Evolutionary conservation across 2,329 filamentous ascomycete species (phyloP).

Genomic region (Phoma sp.): DNA sequence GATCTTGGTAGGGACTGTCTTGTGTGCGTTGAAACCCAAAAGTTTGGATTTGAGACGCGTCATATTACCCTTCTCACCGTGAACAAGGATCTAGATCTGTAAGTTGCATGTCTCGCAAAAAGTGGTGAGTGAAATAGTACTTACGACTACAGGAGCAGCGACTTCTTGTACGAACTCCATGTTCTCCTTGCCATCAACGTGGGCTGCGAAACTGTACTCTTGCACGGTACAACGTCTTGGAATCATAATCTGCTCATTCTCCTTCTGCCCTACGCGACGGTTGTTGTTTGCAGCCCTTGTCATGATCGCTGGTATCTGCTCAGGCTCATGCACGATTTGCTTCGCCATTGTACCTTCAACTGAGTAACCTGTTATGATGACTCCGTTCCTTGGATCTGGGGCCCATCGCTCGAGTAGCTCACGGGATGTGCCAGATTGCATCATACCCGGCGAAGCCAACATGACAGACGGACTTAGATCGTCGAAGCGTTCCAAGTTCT

Average conservation of each 20-base stretch:
- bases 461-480: slow-evolving; percentile 96
- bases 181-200: slow-evolving; percentile 95
- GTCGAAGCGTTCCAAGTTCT: slow-evolving; percentile 93
- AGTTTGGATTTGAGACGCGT: slow-evolving; percentile 95
- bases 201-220: slow-evolving; percentile 93
- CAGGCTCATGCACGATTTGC: slow-evolving; percentile 91
- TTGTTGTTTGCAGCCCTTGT: slow-evolving; percentile 58
- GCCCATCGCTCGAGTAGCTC: slow-evolving; percentile 95
- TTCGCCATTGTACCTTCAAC: slow-evolving; percentile 99
- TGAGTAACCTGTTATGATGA: slow-evolving; percentile 97
- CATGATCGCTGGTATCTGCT: slow-evolving; percentile 94
- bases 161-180: slow-evolving; percentile 97
- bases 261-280: slow-evolving; percentile 67
- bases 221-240: slow-evolving; percentile 90
- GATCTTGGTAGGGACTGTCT: slow-evolving; percentile 83
- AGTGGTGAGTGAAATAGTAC: slow-evolving; percentile 46
- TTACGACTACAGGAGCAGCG: slow-evolving; percentile 85
- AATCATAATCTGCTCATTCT: slow-evolving; percentile 89
- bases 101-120: not conserved
- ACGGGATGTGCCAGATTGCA: slow-evolving; percentile 93
- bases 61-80: slow-evolving; percentile 98
- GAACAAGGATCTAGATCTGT: slow-evolving; percentile 78
- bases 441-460: slow-evolving; percentile 96
- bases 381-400: slow-evolving; percentile 94
- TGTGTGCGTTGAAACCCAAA: slow-evolving; percentile 85